These are phyloP conservation scores for Magnolia sinica DNA, from an alignment of 164 flowering plant species.

Conservation along the genomic window DNA sequence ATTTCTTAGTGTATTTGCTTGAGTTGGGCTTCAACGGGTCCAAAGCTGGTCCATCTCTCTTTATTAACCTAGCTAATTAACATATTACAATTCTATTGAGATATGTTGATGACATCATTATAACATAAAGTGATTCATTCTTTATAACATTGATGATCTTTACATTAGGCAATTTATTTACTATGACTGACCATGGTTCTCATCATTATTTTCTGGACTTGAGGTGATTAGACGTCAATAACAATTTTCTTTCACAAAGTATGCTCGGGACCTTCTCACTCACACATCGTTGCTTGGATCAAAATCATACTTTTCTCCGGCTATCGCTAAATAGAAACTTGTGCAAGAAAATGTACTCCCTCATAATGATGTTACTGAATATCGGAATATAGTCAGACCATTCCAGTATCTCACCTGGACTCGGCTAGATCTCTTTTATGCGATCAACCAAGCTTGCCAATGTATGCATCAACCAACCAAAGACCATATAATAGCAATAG, in stretches of 20 bases:
- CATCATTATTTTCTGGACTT: no score
- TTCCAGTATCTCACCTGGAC: neutral
- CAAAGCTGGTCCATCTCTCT: neutral
- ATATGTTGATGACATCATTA: neutral
- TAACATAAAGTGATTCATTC: neutral
- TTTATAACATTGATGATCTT: neutral
- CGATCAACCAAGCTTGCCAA: neutral
- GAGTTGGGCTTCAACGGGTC: neutral
- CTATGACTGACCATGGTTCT: neutral
- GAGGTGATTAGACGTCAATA: no score
- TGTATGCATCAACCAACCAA: neutral
- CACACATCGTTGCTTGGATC: no score
- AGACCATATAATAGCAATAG: neutral
- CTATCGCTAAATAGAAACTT: neutral
- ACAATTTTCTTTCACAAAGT: no score
- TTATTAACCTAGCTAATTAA: neutral
- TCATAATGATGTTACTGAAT: neutral
- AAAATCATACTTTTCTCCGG: no score
- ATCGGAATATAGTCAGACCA: neutral
- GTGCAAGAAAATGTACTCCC: neutral
- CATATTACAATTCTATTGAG: neutral
- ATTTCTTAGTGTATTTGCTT: neutral
- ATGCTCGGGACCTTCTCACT: no score
- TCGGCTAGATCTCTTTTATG: neutral
- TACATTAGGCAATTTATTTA: neutral